These are phyloP conservation scores for Colletotrichum tropicale DNA, from an alignment of 2,329 filamentous ascomycete genomes.

Conservation along the genomic window DNA sequence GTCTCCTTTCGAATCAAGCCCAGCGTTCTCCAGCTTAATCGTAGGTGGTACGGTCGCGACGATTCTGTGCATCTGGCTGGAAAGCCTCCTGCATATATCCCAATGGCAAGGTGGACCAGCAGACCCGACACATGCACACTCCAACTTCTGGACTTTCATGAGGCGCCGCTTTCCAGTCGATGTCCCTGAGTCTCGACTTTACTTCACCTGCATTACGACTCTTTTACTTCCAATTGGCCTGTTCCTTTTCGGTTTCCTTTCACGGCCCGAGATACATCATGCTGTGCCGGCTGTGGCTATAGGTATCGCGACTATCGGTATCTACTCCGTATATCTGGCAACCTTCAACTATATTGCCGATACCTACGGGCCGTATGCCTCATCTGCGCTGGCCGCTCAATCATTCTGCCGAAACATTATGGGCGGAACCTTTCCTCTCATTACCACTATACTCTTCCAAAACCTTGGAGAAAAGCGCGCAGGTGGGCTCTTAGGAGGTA, in stretches of 20 bases:
- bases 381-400: background rate
- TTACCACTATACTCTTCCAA: background rate
- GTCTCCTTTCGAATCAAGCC: background rate
- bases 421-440: background rate
- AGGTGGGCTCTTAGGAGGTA: background rate
- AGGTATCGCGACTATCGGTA: background rate
- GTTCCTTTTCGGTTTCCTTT: background rate
- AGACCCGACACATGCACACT: background rate
- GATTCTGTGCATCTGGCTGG: background rate
- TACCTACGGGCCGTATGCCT: background rate
- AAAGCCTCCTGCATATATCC: background rate
- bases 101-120: background rate
- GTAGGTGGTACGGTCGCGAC: background rate
- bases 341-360: background rate
- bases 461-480: background rate
- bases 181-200: background rate
- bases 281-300: background rate
- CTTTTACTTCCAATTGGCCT: background rate
- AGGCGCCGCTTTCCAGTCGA: background rate
- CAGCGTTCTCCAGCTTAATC: background rate
- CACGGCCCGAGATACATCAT: background rate
- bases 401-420: background rate
- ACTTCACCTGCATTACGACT: background rate
- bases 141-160: background rate
- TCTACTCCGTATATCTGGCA: background rate